Conservation (phyloP, 768 basidiomycete species). For the Cystoderma amianthinum region DNA sequence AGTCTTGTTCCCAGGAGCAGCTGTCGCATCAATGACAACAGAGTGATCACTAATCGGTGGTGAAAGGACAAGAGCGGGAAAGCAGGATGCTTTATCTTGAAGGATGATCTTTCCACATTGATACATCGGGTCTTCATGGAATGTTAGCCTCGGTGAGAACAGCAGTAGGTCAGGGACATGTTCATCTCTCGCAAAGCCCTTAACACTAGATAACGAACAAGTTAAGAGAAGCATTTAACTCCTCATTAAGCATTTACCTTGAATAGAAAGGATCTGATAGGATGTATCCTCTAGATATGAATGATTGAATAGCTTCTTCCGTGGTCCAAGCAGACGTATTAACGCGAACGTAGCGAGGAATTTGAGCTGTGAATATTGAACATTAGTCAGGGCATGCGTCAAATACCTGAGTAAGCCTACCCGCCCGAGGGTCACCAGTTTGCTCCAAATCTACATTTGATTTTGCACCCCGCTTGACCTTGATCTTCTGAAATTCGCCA, state of each 20-base stretch:
- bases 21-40: slow-evolving; percentile 86
- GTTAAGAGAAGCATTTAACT: slow-evolving; percentile 5
- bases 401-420: slow-evolving; percentile 23
- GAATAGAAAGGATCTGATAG: slow-evolving; percentile 45
- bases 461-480: slow-evolving; percentile 66
- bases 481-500: slow-evolving; percentile 80
- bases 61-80: slow-evolving; percentile 84
- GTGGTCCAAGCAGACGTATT: slow-evolving; percentile 67
- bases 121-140: slow-evolving; percentile 72
- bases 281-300: slow-evolving; percentile 49
- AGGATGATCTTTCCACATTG: slow-evolving; percentile 78
- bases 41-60: slow-evolving; percentile 48
- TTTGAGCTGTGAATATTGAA: slow-evolving; percentile 35
- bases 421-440: slow-evolving; percentile 53
- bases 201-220: slow-evolving; percentile 37
- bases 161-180: slow-evolving; percentile 81
- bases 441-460: slow-evolving; percentile 61
- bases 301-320: slow-evolving; percentile 54
- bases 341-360: slow-evolving; percentile 82
- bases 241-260: slow-evolving; percentile 36
- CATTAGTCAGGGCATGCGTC: not conserved
- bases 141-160: slow-evolving; percentile 60
- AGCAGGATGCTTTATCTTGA: slow-evolving; percentile 98
- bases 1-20: slow-evolving; percentile 98
- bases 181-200: slow-evolving; percentile 62